These are phyloP conservation scores for Lactifluus echinatus DNA, from an alignment of 768 basidiomycete genomes.

Conservation along the genomic window DNA sequence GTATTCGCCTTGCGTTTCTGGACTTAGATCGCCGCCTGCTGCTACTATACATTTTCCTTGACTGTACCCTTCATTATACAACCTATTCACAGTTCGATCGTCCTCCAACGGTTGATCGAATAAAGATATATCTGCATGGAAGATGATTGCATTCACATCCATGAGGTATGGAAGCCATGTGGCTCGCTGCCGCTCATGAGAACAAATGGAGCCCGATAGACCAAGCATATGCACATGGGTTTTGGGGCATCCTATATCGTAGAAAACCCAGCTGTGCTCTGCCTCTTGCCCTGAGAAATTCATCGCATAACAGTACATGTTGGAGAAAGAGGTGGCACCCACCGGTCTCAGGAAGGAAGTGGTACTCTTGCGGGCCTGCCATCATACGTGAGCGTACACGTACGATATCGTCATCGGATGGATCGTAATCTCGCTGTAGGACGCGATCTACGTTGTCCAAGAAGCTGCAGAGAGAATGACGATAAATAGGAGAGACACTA, in stretches of 20 bases:
- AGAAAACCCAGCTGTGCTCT: slow-evolving; percentile 65
- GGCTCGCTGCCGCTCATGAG: slow-evolving; percentile 5
- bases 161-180: slow-evolving; percentile 75
- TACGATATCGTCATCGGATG: slow-evolving; percentile 66
- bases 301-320: background rate
- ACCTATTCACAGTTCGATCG: slow-evolving; percentile 56
- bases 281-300: background rate
- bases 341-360: slow-evolving; percentile 57
- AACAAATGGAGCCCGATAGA: background rate
- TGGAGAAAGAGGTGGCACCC: slow-evolving; percentile 17
- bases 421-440: slow-evolving; percentile 26
- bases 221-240: background rate
- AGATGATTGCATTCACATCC: slow-evolving; percentile 75
- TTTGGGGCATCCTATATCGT: slow-evolving; percentile 71
- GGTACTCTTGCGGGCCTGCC: slow-evolving; percentile 61
- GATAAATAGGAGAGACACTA: background rate
- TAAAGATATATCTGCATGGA: slow-evolving; percentile 68
- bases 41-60: too few relatives aligned
- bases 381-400: slow-evolving; percentile 68
- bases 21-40: too few relatives aligned
- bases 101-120: slow-evolving; percentile 75
- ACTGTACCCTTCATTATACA: too few relatives aligned
- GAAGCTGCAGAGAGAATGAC: background rate
- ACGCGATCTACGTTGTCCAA: background rate
- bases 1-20: too few relatives aligned